Percentiles rank a stretch among this genome's conserved stretches.
Evolutionary conservation across 768 basidiomycete genomes (phyloP).

Genomic region (Dioszegia hungarica): DNA sequence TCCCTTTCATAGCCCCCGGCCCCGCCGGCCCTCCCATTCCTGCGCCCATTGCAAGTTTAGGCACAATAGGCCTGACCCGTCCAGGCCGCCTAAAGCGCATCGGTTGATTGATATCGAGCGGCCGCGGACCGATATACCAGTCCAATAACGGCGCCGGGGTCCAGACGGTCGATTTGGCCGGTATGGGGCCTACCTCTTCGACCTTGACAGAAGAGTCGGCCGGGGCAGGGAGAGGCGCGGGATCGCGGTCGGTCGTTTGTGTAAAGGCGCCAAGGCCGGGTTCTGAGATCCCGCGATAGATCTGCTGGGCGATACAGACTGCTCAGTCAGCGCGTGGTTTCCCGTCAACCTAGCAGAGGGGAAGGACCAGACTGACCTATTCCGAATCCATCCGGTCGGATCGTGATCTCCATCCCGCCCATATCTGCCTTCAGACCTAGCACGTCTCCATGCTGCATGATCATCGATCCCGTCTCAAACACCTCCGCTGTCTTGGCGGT

Average conservation of each 20-base stretch:
- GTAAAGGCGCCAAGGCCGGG: background rate
- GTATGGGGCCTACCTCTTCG: background rate
- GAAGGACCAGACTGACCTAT: slow-evolving; percentile 27
- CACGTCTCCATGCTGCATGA: slow-evolving; percentile 41
- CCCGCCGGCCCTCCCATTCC: background rate
- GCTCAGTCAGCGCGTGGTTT: background rate
- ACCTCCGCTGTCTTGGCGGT: no score
- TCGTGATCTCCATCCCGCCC: slow-evolving; percentile 23
- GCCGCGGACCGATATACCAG: slow-evolving; percentile 40
- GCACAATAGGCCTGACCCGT: background rate
- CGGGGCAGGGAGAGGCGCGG: background rate
- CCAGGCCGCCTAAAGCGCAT: slow-evolving; percentile 10
- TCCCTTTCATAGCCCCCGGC: no score
- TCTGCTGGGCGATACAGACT: slow-evolving; percentile 41
- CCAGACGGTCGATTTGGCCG: slow-evolving; percentile 8
- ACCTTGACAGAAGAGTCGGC: background rate
- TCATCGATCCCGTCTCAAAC: slow-evolving; percentile 19
- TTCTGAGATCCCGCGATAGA: slow-evolving; percentile 13
- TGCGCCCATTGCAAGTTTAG: background rate
- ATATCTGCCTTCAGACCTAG: slow-evolving; percentile 24
- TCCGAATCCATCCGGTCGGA: slow-evolving; percentile 34
- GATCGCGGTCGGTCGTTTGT: background rate
- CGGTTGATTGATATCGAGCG: slow-evolving; percentile 20
- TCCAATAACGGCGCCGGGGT: slow-evolving; percentile 12
- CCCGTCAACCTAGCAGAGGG: background rate